Evolutionary conservation across 2,329 filamentous ascomycete species (phyloP).

Genomic region (Hyphodiscus sp.): DNA sequence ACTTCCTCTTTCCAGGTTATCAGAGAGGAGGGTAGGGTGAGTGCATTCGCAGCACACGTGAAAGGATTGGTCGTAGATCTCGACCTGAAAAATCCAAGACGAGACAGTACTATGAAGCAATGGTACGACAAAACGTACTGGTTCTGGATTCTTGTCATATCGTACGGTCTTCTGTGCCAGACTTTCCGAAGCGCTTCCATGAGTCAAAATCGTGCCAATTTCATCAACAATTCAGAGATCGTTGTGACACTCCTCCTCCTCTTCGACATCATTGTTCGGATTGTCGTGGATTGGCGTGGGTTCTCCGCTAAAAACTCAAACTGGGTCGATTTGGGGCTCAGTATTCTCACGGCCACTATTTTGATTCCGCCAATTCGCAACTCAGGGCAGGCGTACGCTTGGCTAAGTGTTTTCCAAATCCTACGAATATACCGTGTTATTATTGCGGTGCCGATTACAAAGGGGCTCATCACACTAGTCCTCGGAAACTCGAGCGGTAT

Average conservation of each 20-base stretch:
- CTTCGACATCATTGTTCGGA: constrained; percentile 74
- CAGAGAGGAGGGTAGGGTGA: constrained; percentile 88
- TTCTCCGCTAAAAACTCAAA: constrained; percentile 74
- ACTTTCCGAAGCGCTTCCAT: constrained; percentile 71
- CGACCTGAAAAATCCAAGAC: constrained; percentile 33
- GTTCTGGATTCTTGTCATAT: constrained; percentile 77
- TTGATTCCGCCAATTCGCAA: constrained; percentile 74
- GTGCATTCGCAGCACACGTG: constrained; percentile 80
- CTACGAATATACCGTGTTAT: constrained; percentile 88
- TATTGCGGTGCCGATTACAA: constrained; percentile 78
- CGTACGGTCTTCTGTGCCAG: constrained; percentile 73
- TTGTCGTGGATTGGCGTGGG: constrained; percentile 69
- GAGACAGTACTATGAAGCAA: constrained; percentile 52
- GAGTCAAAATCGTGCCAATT: constrained; percentile 48
- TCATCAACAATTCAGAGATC: constrained; percentile 69
- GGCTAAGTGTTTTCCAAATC: constrained; percentile 91
- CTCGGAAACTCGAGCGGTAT: constrained; percentile 90
- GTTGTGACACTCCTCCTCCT: constrained; percentile 73
- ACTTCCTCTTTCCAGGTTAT: constrained; percentile 98
- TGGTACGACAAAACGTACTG: constrained; percentile 67
- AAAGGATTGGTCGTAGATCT: constrained; percentile 31
- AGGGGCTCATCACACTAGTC: constrained; percentile 79
- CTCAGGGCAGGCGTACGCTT: constrained; percentile 68
- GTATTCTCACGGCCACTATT: constrained; percentile 76
- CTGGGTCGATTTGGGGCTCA: constrained; percentile 72